Evolutionary conservation across 108 stramenopile genomes (phyloP).

Genomic region (Nannochloropsis gaditana): DNA sequence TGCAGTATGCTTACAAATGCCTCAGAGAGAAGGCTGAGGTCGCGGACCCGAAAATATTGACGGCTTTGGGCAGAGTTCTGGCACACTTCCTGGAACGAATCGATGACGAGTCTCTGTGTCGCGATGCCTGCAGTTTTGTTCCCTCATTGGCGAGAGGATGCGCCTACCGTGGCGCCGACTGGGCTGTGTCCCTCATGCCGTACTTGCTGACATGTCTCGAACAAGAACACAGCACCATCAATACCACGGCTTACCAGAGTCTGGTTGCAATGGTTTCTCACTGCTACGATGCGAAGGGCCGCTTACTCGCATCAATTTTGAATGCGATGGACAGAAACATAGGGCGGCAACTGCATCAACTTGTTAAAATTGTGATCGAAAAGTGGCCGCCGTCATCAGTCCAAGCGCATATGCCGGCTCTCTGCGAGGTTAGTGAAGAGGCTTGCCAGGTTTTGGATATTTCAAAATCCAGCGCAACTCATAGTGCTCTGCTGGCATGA

Average conservation of each 20-base stretch:
- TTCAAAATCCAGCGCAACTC: no score
- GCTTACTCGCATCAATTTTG: slow-evolving; percentile 12
- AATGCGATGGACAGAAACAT: background rate
- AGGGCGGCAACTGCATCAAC: background rate
- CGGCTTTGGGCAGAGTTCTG: background rate
- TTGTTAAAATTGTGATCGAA: slow-evolving; percentile 15
- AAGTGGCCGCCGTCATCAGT: slow-evolving; percentile 5
- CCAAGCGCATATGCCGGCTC: background rate
- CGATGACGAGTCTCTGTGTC: background rate
- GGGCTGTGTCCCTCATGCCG: background rate
- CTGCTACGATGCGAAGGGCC: slow-evolving; percentile 13
- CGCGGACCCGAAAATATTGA: background rate
- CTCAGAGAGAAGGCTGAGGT: background rate
- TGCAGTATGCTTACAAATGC: background rate
- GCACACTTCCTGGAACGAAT: background rate
- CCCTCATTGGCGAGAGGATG: background rate
- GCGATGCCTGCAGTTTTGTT: slow-evolving; percentile 17
- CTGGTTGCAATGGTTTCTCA: background rate
- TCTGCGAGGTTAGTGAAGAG: background rate
- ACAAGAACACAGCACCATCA: background rate
- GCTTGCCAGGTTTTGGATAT: no score
- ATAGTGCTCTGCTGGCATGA: no score
- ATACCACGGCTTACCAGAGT: background rate
- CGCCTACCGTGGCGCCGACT: background rate
- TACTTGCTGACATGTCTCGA: background rate